Evolutionary conservation across 306 rosid genomes (phyloP), one percentile per base, ranked within the genome.

Genomic region (Hippophae gyantsensis): DNA sequence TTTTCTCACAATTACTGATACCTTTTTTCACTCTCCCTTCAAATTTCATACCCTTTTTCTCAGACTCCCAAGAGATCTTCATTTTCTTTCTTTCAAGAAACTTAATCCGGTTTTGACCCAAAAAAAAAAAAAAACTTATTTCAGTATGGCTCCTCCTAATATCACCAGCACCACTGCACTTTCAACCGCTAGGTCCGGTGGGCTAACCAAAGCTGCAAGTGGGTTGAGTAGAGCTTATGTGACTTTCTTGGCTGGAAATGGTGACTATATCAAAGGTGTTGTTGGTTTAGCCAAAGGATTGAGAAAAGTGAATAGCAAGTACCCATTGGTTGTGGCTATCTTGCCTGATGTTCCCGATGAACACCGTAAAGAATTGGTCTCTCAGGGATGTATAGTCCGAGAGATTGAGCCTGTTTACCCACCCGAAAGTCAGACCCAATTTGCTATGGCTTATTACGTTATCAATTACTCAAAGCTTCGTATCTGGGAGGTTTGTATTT

Each of bases 391-490:
- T 43, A 44, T 81, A 10, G 75, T 81, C 1, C 77, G 73, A 3
- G 71, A 66, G 57, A 81, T 81, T 43, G 80, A 70, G 14, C 82
- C 86, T 0, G 69, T 81, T 44, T 60, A 67, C 45, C 86, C 82
- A 40, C 82, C 82, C 1, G 58, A 53, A 7, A 70, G 2, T 61
- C 71, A 74, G 47, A 71, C 86, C 40, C 48, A 58, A 1, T 81
- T 70, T 55, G 12, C 82, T 49, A 81, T 81, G 86, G 86, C 86
- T 2, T 81, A 81, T 44, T 81, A 62, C 62, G 86, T 81, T 70
- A 81, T 81, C 65, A 81, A 81, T 66, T 81, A 81, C 76, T 81
- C 86, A 7, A 81, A 81, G 66, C 86, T 81, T 48, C 80, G 86
- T 44, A 81, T 81, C 7, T 81, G 86, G 86, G 83, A 72, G 80